Percentiles rank a stretch among this genome's conserved stretches.
These are phyloP conservation scores for Danielozyma ontarioensis DNA, from an alignment of 805 yeast genomes.

Conservation along the genomic window DNA sequence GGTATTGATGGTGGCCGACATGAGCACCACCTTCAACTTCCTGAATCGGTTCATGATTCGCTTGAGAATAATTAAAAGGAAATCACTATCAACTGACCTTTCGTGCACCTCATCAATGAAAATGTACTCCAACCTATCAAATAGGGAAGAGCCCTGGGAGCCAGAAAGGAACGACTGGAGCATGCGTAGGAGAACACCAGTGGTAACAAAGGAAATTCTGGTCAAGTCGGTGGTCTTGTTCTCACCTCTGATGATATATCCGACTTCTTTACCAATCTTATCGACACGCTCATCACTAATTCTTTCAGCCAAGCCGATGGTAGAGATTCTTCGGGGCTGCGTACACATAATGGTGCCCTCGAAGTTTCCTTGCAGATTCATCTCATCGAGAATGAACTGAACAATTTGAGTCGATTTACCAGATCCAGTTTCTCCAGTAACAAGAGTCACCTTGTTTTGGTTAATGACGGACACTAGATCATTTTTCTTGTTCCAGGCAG, in stretches of 20 bases:
- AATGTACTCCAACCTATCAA: conserved; percentile 59
- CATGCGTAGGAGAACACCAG: conserved; percentile 87
- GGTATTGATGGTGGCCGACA: conserved; percentile 92
- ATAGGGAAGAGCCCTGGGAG: conserved; percentile 27
- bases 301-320: conserved; percentile 91
- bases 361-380: conserved; percentile 46
- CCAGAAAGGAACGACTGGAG: conserved; percentile 49
- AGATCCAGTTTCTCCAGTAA: conserved; percentile 97
- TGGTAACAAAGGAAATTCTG: conserved; percentile 81
- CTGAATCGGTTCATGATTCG: conserved; percentile 46
- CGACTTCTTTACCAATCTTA: conserved; percentile 69
- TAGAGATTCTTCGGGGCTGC: conserved; percentile 93
- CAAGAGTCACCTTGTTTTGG: conserved; percentile 58
- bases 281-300: conserved; percentile 77
- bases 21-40: conserved; percentile 64
- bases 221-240: conserved; percentile 58
- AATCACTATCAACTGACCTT: conserved; percentile 86
- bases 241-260: conserved; percentile 89
- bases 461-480: conserved; percentile 54
- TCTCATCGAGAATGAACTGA: conserved; percentile 76
- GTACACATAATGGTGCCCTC: conserved; percentile 72
- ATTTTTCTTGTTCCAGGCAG: conserved; percentile 75
- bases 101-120: conserved; percentile 97
- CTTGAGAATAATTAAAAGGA: conserved; percentile 72
- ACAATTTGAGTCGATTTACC: conserved; percentile 95